A percentile compares a stretch with the other conserved stretches of the same genome.
phyloP scores from a whole-genome alignment of 441 rosid genomes.

The Populus hybrid region DNA sequence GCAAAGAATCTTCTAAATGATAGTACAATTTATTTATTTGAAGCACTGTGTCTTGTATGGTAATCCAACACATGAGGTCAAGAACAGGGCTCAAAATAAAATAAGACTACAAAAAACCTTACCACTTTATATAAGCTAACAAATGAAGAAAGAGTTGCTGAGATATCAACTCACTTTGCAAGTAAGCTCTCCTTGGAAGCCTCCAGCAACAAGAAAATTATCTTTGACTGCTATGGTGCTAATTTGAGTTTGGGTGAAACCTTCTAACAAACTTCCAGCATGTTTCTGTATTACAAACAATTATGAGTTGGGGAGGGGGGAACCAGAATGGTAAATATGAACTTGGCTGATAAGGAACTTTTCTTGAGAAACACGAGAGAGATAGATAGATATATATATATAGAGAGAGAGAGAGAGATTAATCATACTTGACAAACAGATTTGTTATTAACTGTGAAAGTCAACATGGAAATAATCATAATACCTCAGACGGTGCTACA shows the following conservation, averaged over 20 bases:
- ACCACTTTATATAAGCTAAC: not conserved
- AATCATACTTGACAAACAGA: not conserved
- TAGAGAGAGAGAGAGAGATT: too few relatives aligned
- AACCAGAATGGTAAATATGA: too few relatives aligned
- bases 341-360: too few relatives aligned
- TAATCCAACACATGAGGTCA: not conserved
- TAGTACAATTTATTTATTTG: too few relatives aligned
- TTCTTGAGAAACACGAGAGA: too few relatives aligned
- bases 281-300: too few relatives aligned
- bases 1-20: not conserved
- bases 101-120: not conserved
- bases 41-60: not conserved
- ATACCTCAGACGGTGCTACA: slow-evolving; percentile 90
- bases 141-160: not conserved
- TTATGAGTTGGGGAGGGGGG: too few relatives aligned
- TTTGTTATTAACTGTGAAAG: not conserved
- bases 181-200: slow-evolving; percentile 91
- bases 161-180: slow-evolving; percentile 60
- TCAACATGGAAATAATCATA: slow-evolving; percentile 3
- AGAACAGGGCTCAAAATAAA: not conserved
- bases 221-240: too few relatives aligned
- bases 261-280: too few relatives aligned
- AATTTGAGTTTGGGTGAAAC: too few relatives aligned
- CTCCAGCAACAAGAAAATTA: slow-evolving; percentile 84
- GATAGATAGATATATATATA: too few relatives aligned